These are phyloP conservation scores for Aegilops umbellulata DNA, from an alignment of 176 grass and related monocot genomes.

Conservation along the genomic window DNA sequence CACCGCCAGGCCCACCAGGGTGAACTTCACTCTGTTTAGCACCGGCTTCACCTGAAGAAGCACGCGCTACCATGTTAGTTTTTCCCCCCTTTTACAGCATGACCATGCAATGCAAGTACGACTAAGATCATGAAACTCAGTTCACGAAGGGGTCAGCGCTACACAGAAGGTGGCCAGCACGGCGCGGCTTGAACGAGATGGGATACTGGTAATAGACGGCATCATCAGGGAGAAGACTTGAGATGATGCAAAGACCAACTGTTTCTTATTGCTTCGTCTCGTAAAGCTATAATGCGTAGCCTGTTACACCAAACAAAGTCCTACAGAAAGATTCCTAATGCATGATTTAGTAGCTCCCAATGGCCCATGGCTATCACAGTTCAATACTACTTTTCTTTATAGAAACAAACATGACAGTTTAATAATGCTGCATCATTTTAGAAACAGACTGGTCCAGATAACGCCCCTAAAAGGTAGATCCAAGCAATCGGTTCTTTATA, in stretches of 20 bases:
- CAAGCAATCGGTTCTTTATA: not conserved
- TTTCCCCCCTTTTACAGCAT: not conserved
- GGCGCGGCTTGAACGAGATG: not conserved
- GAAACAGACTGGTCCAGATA: conserved; percentile 1
- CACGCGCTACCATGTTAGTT: not conserved
- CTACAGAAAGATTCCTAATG: not conserved
- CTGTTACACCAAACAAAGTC: not conserved
- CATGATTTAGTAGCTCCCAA: not conserved
- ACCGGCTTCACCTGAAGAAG: conserved; percentile 80
- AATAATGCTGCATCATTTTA: not conserved
- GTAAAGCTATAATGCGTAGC: not conserved
- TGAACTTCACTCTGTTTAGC: conserved; percentile 86
- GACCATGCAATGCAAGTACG: not conserved
- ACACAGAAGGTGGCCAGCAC: not conserved
- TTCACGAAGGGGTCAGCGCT: not conserved
- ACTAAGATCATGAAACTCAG: not conserved
- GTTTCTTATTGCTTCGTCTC: not conserved
- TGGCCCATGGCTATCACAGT: not conserved
- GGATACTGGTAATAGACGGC: not conserved
- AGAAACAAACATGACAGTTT: not conserved
- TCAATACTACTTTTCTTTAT: not conserved
- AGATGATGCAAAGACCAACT: not conserved
- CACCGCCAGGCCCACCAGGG: conserved; percentile 69
- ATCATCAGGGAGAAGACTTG: not conserved
- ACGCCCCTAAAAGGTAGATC: not conserved